A percentile compares a stretch with the other conserved stretches of the same genome.
Conservation (phyloP, 1,284 basidiomycete genomes). For the Papiliotrema laurentii region DNA sequence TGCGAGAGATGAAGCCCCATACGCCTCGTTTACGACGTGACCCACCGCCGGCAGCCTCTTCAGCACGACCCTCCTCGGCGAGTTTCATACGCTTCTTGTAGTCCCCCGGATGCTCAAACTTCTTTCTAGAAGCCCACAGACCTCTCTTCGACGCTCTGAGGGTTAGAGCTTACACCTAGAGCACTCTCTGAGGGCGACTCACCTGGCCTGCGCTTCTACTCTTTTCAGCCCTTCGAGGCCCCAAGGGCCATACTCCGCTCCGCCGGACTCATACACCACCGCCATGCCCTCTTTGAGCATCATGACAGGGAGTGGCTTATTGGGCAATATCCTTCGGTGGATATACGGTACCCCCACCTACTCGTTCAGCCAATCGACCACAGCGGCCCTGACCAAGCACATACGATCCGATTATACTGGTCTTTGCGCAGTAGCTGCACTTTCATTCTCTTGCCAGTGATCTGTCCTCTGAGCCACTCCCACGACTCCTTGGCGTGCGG, state of each 20-base stretch:
- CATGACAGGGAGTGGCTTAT: conserved; percentile 61
- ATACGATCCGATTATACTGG: conserved; percentile 73
- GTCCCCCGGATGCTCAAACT: conserved; percentile 65
- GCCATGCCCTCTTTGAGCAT: conserved; percentile 75
- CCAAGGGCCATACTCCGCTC: conserved; percentile 69
- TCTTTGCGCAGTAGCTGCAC: conserved; percentile 68
- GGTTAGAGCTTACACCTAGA: neutral
- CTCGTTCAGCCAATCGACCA: neutral
- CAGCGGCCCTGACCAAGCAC: conserved; percentile 21
- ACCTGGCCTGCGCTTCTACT: conserved; percentile 66
- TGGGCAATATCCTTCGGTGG: conserved; percentile 49
- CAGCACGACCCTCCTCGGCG: conserved; percentile 17
- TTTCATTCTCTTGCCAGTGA: conserved; percentile 49
- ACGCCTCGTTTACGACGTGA: neutral
- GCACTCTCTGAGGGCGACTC: conserved; percentile 19
- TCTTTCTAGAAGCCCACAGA: conserved; percentile 62
- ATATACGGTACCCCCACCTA: conserved; percentile 63
- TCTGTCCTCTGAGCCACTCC: conserved; percentile 62
- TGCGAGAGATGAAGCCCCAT: neutral
- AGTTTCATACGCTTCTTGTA: conserved; percentile 63
- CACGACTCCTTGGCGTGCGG: conserved; percentile 66
- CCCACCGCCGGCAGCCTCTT: too few relatives aligned
- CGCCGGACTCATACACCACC: conserved; percentile 66
- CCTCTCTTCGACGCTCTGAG: conserved; percentile 57
- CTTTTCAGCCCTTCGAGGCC: conserved; percentile 61